A percentile compares a stretch with the other conserved stretches of the same genome.
Conservation (phyloP, 2,329 filamentous ascomycete genomes). For the Acrocalymma vagum region DNA sequence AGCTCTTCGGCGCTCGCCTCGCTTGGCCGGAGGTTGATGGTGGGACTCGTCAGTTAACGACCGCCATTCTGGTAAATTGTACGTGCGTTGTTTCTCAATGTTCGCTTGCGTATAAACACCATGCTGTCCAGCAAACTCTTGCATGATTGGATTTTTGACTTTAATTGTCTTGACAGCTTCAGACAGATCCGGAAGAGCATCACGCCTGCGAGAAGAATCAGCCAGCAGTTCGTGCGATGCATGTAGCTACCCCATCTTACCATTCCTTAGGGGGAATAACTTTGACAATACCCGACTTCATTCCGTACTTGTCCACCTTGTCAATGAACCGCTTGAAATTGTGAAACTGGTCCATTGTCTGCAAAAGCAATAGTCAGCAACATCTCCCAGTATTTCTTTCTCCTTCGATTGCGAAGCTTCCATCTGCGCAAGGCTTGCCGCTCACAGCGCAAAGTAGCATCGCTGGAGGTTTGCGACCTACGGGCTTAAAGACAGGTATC, state of each 20-base stretch:
- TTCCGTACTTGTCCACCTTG: constrained; percentile 91
- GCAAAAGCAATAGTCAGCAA: constrained; percentile 26
- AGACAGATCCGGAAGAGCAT: constrained; percentile 78
- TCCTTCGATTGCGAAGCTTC: constrained; percentile 2
- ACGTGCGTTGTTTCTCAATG: constrained; percentile 92
- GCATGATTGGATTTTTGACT: constrained; percentile 96
- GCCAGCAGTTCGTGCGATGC: constrained; percentile 8
- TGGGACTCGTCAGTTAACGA: constrained; percentile 92
- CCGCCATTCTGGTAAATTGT: constrained; percentile 97
- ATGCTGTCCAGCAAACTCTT: constrained; percentile 95
- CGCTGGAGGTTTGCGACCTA: constrained; percentile 52
- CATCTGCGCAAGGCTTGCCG: constrained; percentile 11
- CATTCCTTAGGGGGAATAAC: constrained; percentile 94
- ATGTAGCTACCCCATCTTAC: constrained; percentile 60
- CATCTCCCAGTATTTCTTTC: constrained; percentile 13
- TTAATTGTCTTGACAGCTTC: constrained; percentile 89
- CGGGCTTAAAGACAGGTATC: constrained; percentile 92
- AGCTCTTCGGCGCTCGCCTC: constrained; percentile 77
- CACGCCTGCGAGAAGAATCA: constrained; percentile 58
- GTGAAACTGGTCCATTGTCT: constrained; percentile 91
- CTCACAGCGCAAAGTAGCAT: constrained; percentile 6
- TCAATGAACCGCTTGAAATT: constrained; percentile 93
- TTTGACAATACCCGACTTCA: constrained; percentile 97
- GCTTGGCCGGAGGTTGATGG: constrained; percentile 90
- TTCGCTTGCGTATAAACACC: constrained; percentile 98